A percentile compares a stretch with the other conserved stretches of the same genome.
These are phyloP conservation scores for Blastobotrys chiropterorum DNA, from an alignment of 805 yeast species.

Conservation along the genomic window DNA sequence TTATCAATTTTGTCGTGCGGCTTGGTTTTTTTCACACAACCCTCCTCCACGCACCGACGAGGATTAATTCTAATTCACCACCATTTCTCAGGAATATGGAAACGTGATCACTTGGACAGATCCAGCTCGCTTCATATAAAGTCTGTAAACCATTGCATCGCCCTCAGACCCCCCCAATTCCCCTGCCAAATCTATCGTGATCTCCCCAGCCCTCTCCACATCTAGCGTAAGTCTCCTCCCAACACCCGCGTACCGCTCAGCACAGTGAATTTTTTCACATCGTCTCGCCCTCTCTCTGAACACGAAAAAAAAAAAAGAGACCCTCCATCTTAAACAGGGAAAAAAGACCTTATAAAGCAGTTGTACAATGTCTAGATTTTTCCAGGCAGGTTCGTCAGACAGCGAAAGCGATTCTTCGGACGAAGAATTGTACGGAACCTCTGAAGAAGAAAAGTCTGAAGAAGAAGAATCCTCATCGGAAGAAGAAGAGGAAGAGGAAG, in stretches of 20 bases:
- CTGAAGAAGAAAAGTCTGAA: conserved; percentile 40
- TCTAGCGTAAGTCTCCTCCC: neutral
- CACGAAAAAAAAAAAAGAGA: neutral
- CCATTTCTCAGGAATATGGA: too few species aligned
- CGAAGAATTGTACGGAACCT: conserved; percentile 42
- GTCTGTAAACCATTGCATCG: too few species aligned
- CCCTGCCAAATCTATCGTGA: neutral
- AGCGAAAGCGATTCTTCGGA: conserved; percentile 55
- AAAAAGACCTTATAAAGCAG: neutral
- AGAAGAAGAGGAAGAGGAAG: conserved; percentile 39
- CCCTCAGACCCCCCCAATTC: too few species aligned
- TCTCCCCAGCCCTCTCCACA: neutral
- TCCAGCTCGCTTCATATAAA: too few species aligned
- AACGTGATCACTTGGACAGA: too few species aligned
- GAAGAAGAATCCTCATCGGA: conserved; percentile 29
- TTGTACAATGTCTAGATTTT: conserved; percentile 81
- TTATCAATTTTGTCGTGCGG: neutral
- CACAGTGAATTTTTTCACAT: neutral
- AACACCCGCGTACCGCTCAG: neutral
- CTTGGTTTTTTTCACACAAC: neutral
- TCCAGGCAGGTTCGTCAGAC: conserved; percentile 50
- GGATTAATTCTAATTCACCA: neutral
- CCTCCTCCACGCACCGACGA: neutral
- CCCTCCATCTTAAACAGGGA: neutral
- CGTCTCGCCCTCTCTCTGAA: neutral